Conservation (phyloP, 768 basidiomycete species). For the Amanita fuliginea region DNA sequence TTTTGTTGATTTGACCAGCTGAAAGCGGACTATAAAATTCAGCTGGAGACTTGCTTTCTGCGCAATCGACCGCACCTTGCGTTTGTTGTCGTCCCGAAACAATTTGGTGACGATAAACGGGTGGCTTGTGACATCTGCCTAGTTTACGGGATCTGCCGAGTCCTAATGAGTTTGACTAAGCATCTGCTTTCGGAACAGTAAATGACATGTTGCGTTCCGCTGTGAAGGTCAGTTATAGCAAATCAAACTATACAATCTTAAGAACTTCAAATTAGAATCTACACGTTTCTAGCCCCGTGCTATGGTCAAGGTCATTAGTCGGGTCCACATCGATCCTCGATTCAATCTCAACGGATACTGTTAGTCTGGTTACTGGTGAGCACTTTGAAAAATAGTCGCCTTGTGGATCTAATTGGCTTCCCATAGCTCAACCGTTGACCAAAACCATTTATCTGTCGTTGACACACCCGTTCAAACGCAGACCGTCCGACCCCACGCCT, state of each 20-base stretch:
- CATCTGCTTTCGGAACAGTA: constrained; percentile 5
- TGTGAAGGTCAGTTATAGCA: not conserved
- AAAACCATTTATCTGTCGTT: constrained; percentile 52
- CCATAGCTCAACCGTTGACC: constrained; percentile 17
- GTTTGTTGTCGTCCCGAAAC: constrained; percentile 33
- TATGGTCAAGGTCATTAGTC: not conserved
- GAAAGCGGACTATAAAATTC: constrained; percentile 9
- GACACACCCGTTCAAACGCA: constrained; percentile 42
- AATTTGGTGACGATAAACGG: constrained; percentile 14
- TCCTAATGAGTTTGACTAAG: constrained; percentile 26
- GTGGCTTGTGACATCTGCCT: constrained; percentile 32
- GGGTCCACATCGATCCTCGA: not conserved
- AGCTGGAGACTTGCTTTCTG: not conserved
- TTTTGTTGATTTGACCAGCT: constrained; percentile 31
- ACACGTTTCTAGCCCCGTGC: not conserved
- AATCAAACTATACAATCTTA: not conserved
- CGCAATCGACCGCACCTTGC: constrained; percentile 21
- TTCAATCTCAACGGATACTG: not conserved
- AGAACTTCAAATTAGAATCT: not conserved
- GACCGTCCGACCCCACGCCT: constrained; percentile 25
- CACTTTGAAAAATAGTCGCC: not conserved
- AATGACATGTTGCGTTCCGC: constrained; percentile 7
- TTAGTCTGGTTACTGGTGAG: constrained; percentile 3
- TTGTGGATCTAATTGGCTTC: constrained; percentile 1
- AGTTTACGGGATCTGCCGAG: constrained; percentile 26